Evolutionary conservation across 2,329 filamentous ascomycete species (phyloP), one percentile per base, ranked within the genome.

Genomic region (Phaeoacremonium minimum): DNA sequence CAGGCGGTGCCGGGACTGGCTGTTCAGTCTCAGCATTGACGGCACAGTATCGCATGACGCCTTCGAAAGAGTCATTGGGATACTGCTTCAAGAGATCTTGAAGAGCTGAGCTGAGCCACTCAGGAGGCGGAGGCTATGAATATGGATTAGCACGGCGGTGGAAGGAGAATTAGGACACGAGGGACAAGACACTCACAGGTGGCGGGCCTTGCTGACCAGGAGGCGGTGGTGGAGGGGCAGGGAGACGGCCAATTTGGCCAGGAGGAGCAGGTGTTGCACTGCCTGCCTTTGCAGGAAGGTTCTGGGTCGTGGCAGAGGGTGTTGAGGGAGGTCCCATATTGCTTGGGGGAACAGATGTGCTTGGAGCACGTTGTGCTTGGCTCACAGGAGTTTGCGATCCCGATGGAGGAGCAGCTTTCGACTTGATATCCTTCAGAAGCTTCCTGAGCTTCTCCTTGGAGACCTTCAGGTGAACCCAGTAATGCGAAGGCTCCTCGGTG

Each of bases 31-130:
- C 69, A 9, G 75, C 76, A 57, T 95, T 84, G 44, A 95, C 77
- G 40, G 85, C 82, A 16, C 80, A 87, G 61, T 94, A 90, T 42
- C 89, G 87, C 93, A 98, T 98, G 15, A 84, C 77, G 36, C 82
- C 85, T 60, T 95, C 88, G 57, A 97, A 97, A 18, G 77, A 75
- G 58, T 96, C 89, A 49, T 83, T 77, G 4, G 86, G 83, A 53
- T 95, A 91, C 41, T 73, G 69, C 47, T 80, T 80, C 49, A 69
- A 67, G 38, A 97, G 76, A 16, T 80, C 73, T 41, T 76, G 69
- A n/a, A 97, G 77, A 36, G 87, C 84, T 26, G 74, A 65, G 39
- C 73, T 69, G 38, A 98, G 84, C 93, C 93, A 97, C 38, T 77
- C 70, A n/a, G 91, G 90, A 14, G 89, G 82, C 7, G 86, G 80